Evolutionary conservation across 768 basidiomycete genomes (phyloP).

Genomic region (Leccinum arenicola): DNA sequence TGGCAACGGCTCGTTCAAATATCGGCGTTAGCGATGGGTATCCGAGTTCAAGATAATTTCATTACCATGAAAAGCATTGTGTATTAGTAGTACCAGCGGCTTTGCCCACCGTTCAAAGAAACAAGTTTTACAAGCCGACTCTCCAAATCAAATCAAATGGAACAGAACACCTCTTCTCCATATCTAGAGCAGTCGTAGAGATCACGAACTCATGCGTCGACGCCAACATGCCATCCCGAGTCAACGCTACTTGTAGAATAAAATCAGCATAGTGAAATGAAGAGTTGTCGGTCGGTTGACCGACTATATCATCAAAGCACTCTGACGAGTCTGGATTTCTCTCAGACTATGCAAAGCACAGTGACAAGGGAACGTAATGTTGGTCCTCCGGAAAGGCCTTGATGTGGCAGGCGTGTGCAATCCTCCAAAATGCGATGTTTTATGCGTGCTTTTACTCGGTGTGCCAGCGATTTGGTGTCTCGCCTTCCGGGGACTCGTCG

Average conservation of each 20-base stretch:
- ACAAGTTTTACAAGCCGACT: constrained; percentile 52
- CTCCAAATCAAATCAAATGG: constrained; percentile 39
- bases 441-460: constrained; percentile 32
- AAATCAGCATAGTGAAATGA: constrained; percentile 1
- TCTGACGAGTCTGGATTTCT: constrained; percentile 35
- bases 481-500: constrained; percentile 56
- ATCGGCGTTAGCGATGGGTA: too few species aligned
- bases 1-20: too few species aligned
- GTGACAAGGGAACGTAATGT: constrained; percentile 62
- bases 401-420: constrained; percentile 56
- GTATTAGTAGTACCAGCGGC: too few species aligned
- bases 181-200: constrained; percentile 49
- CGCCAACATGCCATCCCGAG: constrained; percentile 35
- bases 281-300: constrained; percentile 3
- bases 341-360: constrained; percentile 61
- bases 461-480: constrained; percentile 8
- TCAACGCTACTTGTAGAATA: constrained; percentile 41
- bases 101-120: constrained; percentile 36
- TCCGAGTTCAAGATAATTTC: too few species aligned
- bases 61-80: too few species aligned
- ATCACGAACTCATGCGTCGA: constrained; percentile 45
- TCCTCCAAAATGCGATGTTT: constrained; percentile 74
- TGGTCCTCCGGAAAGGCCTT: constrained; percentile 49
- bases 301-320: constrained; percentile 63
- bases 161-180: constrained; percentile 47